phyloP scores from a whole-genome alignment of 2,329 filamentous ascomycete species.

The Exutisphaerella laricina region DNA sequence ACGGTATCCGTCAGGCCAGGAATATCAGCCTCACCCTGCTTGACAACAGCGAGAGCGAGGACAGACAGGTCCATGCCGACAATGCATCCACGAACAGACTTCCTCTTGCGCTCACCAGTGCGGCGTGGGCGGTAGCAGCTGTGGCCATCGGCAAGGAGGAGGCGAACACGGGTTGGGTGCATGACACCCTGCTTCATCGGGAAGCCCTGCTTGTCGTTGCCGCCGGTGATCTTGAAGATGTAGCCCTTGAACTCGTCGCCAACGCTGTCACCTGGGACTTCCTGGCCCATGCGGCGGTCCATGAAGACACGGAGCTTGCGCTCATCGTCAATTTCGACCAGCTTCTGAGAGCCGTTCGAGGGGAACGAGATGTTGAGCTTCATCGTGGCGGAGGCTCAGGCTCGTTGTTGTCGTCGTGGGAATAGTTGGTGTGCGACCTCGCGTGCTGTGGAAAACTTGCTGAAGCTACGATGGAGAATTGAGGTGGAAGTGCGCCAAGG shows the following conservation, averaged over 20 bases:
- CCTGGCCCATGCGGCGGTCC: constrained; percentile 93
- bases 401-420: not conserved
- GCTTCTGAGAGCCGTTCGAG: constrained; percentile 99
- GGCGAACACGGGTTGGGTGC: constrained; percentile 96
- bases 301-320: constrained; percentile 98
- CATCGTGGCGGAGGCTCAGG: constrained; percentile 41
- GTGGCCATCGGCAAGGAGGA: constrained; percentile 94
- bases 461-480: not conserved
- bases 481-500: too few species aligned
- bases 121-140: constrained; percentile 99
- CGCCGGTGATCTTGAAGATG: constrained; percentile 98
- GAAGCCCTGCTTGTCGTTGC: constrained; percentile 99
- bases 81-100: constrained; percentile 98
- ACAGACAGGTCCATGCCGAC: constrained; percentile 93
- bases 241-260: constrained; percentile 99
- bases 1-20: constrained; percentile 96
- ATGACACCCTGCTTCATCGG: constrained; percentile 99
- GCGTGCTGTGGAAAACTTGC: not conserved
- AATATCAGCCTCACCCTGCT: constrained; percentile 93
- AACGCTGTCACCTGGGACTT: constrained; percentile 89
- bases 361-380: constrained; percentile 82
- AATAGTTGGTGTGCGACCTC: constrained; percentile 1
- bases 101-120: constrained; percentile 98
- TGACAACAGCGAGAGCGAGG: constrained; percentile 89
- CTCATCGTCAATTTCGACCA: constrained; percentile 99